Percentiles rank a stretch among this genome's conserved stretches.
phyloP scores from a whole-genome alignment of 2,329 filamentous ascomycete species.

The Aulographum hederae region DNA sequence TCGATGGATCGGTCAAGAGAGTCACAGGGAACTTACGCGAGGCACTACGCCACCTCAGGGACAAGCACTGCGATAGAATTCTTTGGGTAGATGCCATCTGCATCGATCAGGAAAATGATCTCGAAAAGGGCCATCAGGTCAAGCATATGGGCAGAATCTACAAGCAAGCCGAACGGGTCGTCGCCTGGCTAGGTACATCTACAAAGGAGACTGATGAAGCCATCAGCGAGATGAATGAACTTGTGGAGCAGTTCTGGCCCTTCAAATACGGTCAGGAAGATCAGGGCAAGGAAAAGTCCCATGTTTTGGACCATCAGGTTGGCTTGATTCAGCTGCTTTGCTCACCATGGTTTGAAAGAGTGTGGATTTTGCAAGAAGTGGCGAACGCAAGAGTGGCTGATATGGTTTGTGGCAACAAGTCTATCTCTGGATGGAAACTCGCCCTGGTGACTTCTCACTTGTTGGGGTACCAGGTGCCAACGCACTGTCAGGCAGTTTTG shows the following conservation, averaged over 20 bases:
- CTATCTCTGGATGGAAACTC: constrained; percentile 1
- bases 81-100: neutral
- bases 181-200: neutral
- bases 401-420: constrained; percentile 1
- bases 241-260: neutral
- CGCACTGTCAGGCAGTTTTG: constrained; percentile 1
- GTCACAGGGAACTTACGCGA: neutral
- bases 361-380: constrained; percentile 4
- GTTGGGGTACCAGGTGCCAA: neutral
- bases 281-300: neutral
- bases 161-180: neutral
- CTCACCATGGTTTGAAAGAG: constrained; percentile 1
- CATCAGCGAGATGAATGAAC: neutral
- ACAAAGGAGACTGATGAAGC: neutral
- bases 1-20: neutral
- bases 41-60: neutral
- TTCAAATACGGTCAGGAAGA: no score
- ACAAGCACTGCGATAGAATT: neutral
- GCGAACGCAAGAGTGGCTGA: neutral
- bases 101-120: neutral
- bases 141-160: neutral
- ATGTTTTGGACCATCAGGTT: neutral
- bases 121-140: neutral
- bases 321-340: neutral
- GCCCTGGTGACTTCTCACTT: neutral